Base-by-base conservation (phyloP, 495 filamentous ascomycete genomes). In the Rusavskia elegans region DNA sequence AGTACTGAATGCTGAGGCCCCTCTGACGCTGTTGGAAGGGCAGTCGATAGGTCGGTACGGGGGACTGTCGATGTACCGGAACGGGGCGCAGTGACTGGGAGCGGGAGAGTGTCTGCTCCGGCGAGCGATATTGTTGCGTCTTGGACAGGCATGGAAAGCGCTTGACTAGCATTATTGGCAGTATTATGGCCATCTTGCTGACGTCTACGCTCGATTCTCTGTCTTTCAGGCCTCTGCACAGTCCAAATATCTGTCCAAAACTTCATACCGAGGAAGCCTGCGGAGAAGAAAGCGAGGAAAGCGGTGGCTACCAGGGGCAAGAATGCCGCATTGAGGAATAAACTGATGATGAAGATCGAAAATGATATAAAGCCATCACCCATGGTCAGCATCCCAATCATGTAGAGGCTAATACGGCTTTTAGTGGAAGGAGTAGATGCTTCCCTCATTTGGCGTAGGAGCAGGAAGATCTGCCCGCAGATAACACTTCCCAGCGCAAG, bases 341-440 rank as follows among this genome's bases (percentile, higher is more conserved):
- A 70, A 48, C 79, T 72, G 56, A 89, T 62, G 41, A 82, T 74
- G 60, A 86, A 72, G 41, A 84, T 78, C 0, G 73, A 71, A 38
- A 89, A 70, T 37, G 68, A 69, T 0, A 68, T 68, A 52, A 85
- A 80, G 10, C 85, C 84, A 65, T 97, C 92, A 14, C 83, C 87
- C 49, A 95, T 72, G n/a, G 85, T 72, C 80, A 96, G 87, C 61
- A 87, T 80, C 48, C 77, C 77, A 53, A 89, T 78, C 0, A 87
- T 90, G 64, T 83, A 89, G 65, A 94, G 87, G 69, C 90, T 95
- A 63, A 96, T 77, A 16, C 92, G 79, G 56, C 87, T 90, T 41
- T 87, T 71, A 0, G 90, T 98, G 1, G 89, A 96, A n/a, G 92
- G 90, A 5, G 92, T 98, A 32, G 80, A 87, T 4, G 89, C 80